Base-by-base conservation (phyloP, 2,329 filamentous ascomycete genomes). In the Apiospora koreana region DNA sequence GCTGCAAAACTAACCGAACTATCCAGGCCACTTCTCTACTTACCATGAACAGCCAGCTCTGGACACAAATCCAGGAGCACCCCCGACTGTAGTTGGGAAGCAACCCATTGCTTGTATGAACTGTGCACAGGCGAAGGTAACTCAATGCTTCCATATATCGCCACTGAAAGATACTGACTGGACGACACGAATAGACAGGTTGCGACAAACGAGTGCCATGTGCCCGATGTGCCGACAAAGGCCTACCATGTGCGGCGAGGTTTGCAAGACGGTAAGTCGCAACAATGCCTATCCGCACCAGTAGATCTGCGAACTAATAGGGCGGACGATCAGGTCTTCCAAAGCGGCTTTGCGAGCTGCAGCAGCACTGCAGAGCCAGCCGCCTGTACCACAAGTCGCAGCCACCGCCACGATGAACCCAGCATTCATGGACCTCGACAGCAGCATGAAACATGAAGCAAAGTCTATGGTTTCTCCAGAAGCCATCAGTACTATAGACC, bases 201-300 rank as follows among this genome's bases (percentile, higher is more conserved):
- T 87, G 85, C 69, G 85, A 87, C 71, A 87, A 87, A 75, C 78
- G 80, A 69, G 81, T 84, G 1, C 85, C 85, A 0, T 87, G 85
- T 72, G 80, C 82, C n/a, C 80, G 84, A 69, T 87, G 85, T 70
- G 77, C 80, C 7, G 83, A 86, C 62, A 87, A 86, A 76, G 83
- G 82, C 69, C 76, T 87, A n/a, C 76, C 80, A 1, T 84, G 86
- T 73, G 82, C 82, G 5, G 83, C 84, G 2, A 80, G 86, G 18
- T 88, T 84, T 76, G 86, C 86, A 1, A 80, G 86, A 31, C 8
- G 54, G 54, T 62, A 38, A n/a, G 54, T 16, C 12, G 31, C 28
- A n/a, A 38, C 18, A 38, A n/a, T 14, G 4, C 35, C 3, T 38
- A n/a, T 16, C 18, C 2, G 9, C 9, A 3, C 16, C 18, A 62